These are phyloP conservation scores for Fraxinus nigra DNA, from an alignment of 305 asterid species.

Conservation along the genomic window DNA sequence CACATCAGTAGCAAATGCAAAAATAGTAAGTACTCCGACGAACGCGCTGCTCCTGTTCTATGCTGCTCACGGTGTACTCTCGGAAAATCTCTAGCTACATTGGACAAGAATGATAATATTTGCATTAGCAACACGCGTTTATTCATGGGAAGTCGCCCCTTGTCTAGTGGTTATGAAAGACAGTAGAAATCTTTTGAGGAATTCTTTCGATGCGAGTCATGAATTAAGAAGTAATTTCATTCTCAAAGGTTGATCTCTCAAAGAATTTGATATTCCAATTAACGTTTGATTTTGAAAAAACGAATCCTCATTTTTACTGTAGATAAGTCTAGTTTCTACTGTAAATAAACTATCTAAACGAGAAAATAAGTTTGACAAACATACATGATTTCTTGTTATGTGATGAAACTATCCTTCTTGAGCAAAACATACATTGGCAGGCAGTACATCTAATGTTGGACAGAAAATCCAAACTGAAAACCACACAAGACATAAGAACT, in stretches of 20 bases:
- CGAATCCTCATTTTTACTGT: background rate
- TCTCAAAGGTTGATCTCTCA: background rate
- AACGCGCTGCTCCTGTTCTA: constrained; percentile 66
- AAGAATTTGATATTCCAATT: background rate
- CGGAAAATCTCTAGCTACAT: constrained; percentile 77
- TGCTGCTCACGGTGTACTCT: constrained; percentile 82
- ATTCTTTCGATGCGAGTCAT: background rate
- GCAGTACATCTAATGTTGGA: background rate
- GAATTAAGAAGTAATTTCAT: background rate
- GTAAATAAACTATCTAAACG: background rate
- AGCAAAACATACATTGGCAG: background rate
- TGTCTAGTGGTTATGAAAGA: background rate
- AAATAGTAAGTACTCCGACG: constrained; percentile 18
- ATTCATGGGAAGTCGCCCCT: background rate
- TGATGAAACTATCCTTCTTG: background rate
- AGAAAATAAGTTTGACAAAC: background rate
- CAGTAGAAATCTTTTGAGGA: background rate
- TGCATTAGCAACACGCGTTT: constrained; percentile 37
- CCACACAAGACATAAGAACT: background rate
- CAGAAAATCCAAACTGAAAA: background rate
- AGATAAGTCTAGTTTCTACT: background rate
- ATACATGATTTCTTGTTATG: background rate
- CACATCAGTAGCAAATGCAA: background rate
- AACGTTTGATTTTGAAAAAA: background rate
- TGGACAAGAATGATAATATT: constrained; percentile 71